These are phyloP conservation scores for Fusarium sarcochroum DNA, from an alignment of 2,329 filamentous ascomycete species.

Conservation along the genomic window DNA sequence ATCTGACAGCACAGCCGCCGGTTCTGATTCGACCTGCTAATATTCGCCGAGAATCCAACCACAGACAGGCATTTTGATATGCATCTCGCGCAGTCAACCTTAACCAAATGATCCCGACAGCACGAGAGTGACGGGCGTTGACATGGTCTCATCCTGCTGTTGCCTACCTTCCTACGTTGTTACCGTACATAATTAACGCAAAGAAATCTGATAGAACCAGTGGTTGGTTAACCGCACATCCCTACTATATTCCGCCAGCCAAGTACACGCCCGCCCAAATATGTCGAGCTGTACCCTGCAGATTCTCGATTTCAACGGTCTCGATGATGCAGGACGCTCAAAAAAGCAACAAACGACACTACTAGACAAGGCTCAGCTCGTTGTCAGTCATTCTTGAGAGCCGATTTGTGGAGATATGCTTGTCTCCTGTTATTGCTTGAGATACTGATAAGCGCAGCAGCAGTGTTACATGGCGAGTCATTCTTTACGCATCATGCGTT, in stretches of 20 bases:
- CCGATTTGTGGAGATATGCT: slow-evolving; percentile 24
- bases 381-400: slow-evolving; percentile 22
- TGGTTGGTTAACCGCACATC: slow-evolving; percentile 39
- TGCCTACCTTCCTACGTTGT: neutral
- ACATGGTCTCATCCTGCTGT: slow-evolving; percentile 9
- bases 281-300: slow-evolving; percentile 44
- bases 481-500: slow-evolving; percentile 14
- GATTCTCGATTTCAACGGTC: slow-evolving; percentile 46
- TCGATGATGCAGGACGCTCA: slow-evolving; percentile 42
- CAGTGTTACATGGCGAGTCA: slow-evolving; percentile 27
- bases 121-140: slow-evolving; percentile 19
- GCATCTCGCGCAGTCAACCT: slow-evolving; percentile 18
- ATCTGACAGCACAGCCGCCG: slow-evolving; percentile 12
- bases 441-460: slow-evolving; percentile 12
- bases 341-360: slow-evolving; percentile 37
- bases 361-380: slow-evolving; percentile 21
- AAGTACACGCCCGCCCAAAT: slow-evolving; percentile 20
- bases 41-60: slow-evolving; percentile 37
- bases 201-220: slow-evolving; percentile 36
- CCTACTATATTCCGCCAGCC: slow-evolving; percentile 33
- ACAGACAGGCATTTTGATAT: slow-evolving; percentile 22
- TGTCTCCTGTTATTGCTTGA: slow-evolving; percentile 10
- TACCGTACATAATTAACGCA: slow-evolving; percentile 28
- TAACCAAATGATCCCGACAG: slow-evolving; percentile 8
- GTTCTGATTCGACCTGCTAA: slow-evolving; percentile 21